phyloP scores from a whole-genome alignment of 345 rosid species.

The Eutrema japonicum region DNA sequence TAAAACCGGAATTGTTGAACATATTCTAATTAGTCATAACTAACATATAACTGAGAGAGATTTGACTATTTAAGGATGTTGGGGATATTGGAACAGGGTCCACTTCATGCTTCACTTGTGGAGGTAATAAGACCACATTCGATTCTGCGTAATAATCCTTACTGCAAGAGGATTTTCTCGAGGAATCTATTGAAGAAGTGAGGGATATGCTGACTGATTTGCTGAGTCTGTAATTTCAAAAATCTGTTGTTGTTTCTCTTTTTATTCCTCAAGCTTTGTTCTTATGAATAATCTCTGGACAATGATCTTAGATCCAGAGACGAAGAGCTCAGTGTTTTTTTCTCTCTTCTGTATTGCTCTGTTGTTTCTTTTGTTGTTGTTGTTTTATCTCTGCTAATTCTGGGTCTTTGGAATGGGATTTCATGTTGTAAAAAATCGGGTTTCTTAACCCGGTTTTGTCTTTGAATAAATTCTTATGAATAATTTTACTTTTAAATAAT shows the following conservation, averaged over 20 bases:
- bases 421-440: constrained; percentile 36
- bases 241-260: constrained; percentile 43
- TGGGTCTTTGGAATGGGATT: constrained; percentile 9
- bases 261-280: constrained; percentile 1
- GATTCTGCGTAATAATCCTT: constrained; percentile 46
- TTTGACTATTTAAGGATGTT: not conserved
- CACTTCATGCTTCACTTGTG: constrained; percentile 44
- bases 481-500: not conserved
- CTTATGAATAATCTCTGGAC: constrained; percentile 37
- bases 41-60: not conserved
- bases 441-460: constrained; percentile 29
- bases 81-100: constrained; percentile 34
- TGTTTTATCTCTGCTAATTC: constrained; percentile 24
- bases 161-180: constrained; percentile 45
- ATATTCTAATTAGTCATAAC: no score
- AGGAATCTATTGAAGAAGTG: constrained; percentile 46
- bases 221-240: constrained; percentile 36
- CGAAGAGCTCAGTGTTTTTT: constrained; percentile 23
- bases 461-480: constrained; percentile 38
- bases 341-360: constrained; percentile 27
- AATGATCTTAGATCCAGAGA: constrained; percentile 24
- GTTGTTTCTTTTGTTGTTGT: constrained; percentile 40
- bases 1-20: not conserved
- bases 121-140: constrained; percentile 46
- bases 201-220: constrained; percentile 10